These are phyloP conservation scores for Scytalidium sp. DNA, from an alignment of 2,329 filamentous ascomycete genomes.

Conservation along the genomic window DNA sequence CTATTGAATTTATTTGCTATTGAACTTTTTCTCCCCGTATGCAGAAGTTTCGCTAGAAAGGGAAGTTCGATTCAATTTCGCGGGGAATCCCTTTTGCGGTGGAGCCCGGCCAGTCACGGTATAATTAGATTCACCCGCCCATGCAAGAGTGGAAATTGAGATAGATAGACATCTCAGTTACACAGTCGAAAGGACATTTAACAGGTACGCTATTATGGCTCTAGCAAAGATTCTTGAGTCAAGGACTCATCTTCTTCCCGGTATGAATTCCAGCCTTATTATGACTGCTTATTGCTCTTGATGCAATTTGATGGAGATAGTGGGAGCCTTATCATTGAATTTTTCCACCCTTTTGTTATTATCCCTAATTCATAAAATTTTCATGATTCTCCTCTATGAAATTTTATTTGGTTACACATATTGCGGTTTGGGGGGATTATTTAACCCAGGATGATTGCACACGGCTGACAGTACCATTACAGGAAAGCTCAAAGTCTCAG, in stretches of 20 bases:
- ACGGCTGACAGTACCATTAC: neutral
- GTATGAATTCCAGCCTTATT: slow-evolving; percentile 21
- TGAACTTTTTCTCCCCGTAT: neutral
- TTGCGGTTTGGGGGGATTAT: no score
- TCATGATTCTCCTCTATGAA: no score
- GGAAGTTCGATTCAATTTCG: neutral
- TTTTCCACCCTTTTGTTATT: no score
- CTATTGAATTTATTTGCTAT: neutral
- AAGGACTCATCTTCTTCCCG: slow-evolving; percentile 39
- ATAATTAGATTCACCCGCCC: no score
- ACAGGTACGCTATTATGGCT: slow-evolving; percentile 13
- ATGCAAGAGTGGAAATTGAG: no score
- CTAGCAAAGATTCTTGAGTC: slow-evolving; percentile 28
- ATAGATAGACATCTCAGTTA: neutral
- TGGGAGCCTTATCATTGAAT: no score
- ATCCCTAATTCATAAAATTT: no score
- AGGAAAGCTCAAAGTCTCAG: slow-evolving; percentile 75
- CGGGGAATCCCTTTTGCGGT: neutral
- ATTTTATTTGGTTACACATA: no score
- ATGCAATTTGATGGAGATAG: no score
- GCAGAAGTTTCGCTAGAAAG: neutral
- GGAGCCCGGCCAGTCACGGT: neutral
- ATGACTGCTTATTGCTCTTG: no score
- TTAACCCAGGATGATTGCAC: no score
- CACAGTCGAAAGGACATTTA: neutral